Conservation (phyloP, 805 yeast genomes). For the Debaryomyces maramus region DNA sequence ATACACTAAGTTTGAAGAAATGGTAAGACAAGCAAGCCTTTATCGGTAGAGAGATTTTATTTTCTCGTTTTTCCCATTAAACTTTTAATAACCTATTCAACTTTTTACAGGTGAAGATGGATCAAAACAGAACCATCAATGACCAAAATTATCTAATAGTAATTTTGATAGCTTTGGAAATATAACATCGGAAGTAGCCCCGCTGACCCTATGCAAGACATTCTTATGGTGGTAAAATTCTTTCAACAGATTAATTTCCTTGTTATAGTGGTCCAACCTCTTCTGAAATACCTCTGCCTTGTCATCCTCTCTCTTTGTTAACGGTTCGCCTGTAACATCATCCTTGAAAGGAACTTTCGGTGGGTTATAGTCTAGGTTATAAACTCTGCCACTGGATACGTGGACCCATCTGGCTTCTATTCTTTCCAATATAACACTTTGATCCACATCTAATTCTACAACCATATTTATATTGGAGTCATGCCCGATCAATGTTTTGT, state of each 20-base stretch:
- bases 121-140: too few relatives aligned
- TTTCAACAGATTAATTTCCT: conserved; percentile 61
- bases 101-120: too few relatives aligned
- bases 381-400: conserved; percentile 79
- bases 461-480: conserved; percentile 63
- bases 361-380: conserved; percentile 84
- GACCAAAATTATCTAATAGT: conserved; percentile 12
- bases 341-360: conserved; percentile 81
- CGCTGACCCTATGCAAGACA: conserved; percentile 57
- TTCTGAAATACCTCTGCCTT: conserved; percentile 68
- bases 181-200: conserved; percentile 81
- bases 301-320: conserved; percentile 80
- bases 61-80: too few relatives aligned
- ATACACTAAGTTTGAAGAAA: too few relatives aligned
- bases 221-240: conserved; percentile 51
- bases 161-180: conserved; percentile 62
- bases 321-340: conserved; percentile 86
- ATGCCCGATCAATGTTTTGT: conserved; percentile 37
- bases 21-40: too few relatives aligned
- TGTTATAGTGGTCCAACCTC: conserved; percentile 63
- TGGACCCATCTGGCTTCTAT: conserved; percentile 88
- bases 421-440: conserved; percentile 73
- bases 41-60: too few relatives aligned
- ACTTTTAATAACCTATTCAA: too few relatives aligned
- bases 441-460: conserved; percentile 88